phyloP scores from a whole-genome alignment of 2,329 filamentous ascomycete species.

The Botryotinia narcissicola region DNA sequence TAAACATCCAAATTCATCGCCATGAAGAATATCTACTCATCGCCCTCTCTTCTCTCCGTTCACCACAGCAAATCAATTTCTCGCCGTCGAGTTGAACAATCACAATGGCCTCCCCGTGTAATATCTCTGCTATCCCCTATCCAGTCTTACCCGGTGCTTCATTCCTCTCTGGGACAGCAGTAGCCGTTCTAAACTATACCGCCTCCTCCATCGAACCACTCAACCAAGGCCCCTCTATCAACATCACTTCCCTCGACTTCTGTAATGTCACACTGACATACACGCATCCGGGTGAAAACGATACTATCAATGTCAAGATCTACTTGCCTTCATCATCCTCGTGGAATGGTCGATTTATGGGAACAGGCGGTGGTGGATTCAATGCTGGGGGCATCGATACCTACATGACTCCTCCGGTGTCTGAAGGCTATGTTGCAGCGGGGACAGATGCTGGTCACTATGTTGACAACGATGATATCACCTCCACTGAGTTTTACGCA shows the following conservation, averaged over 20 bases:
- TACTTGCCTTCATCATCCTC: slow-evolving; percentile 29
- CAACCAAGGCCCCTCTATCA: not conserved
- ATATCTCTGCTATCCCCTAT: not conserved
- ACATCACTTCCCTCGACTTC: slow-evolving; percentile 2
- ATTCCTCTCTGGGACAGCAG: not conserved
- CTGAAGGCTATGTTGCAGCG: not conserved
- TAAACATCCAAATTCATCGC: no score
- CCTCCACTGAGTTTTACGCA: not conserved
- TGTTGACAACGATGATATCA: no score
- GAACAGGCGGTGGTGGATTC: slow-evolving; percentile 1
- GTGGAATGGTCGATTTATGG: slow-evolving; percentile 19
- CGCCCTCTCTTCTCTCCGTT: not conserved
- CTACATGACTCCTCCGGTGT: not conserved
- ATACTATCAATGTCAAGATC: slow-evolving; percentile 30
- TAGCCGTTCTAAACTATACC: not conserved
- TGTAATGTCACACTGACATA: slow-evolving; percentile 25
- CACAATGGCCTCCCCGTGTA: not conserved
- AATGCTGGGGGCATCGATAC: not conserved
- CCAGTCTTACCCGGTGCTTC: not conserved
- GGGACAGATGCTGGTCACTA: slow-evolving; percentile 14
- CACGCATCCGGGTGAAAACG: slow-evolving; percentile 31
- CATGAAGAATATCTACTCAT: not conserved
- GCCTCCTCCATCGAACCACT: no score
- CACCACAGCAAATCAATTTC: no score
- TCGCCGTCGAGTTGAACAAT: not conserved